These are phyloP conservation scores for Fusarium austroafricanum DNA, from an alignment of 2,329 filamentous ascomycete genomes.

Conservation along the genomic window DNA sequence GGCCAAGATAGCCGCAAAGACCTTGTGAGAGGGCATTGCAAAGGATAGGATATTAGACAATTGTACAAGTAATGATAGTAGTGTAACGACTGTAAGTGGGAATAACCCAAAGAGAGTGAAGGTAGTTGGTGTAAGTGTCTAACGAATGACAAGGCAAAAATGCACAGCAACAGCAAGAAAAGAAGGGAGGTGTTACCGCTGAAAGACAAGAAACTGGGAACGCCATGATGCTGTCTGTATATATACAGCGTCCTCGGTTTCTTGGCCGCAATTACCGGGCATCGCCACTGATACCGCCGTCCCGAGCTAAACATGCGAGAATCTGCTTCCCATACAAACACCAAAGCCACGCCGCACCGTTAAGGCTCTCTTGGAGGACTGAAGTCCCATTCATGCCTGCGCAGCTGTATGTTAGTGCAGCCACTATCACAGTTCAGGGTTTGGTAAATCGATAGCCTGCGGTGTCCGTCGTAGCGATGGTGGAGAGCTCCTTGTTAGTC, in stretches of 20 bases:
- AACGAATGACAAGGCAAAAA: slow-evolving; percentile 28
- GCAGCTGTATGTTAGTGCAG: not conserved
- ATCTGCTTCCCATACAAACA: not conserved
- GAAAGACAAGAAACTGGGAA: not conserved
- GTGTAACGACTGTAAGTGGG: slow-evolving; percentile 26
- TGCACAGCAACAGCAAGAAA: slow-evolving; percentile 29
- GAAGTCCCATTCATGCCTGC: not conserved
- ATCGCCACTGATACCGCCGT: slow-evolving; percentile 7
- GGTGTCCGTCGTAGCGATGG: slow-evolving; percentile 6
- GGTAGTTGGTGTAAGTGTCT: slow-evolving; percentile 26
- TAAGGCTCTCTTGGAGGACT: slow-evolving; percentile 10
- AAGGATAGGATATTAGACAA: slow-evolving; percentile 8
- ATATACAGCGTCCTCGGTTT: slow-evolving; percentile 17
- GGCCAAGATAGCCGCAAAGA: slow-evolving; percentile 36
- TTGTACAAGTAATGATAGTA: not conserved
- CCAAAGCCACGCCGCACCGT: not conserved
- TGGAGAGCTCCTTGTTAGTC: slow-evolving; percentile 1
- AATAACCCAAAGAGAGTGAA: slow-evolving; percentile 18
- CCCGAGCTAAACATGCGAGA: not conserved
- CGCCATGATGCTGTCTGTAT: not conserved
- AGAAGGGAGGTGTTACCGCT: slow-evolving; percentile 31
- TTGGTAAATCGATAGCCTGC: slow-evolving; percentile 35
- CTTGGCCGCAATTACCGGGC: slow-evolving; percentile 13
- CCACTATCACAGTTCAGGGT: slow-evolving; percentile 30
- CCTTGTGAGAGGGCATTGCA: slow-evolving; percentile 35